These are phyloP conservation scores for Trichoderma erinaceum DNA, from an alignment of 495 filamentous ascomycete genomes.

Conservation along the genomic window DNA sequence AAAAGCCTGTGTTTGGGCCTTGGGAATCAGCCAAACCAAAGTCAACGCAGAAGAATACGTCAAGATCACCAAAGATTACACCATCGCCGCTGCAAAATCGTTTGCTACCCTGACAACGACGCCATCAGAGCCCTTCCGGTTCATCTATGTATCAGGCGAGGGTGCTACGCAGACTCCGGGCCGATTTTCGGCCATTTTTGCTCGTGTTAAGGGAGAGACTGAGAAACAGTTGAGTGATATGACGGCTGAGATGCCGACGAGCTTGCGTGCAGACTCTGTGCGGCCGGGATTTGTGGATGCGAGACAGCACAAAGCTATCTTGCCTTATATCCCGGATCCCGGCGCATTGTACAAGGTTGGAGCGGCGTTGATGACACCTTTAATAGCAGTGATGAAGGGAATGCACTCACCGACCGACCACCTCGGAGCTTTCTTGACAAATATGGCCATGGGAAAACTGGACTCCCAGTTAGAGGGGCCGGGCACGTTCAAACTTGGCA, in stretches of 20 bases:
- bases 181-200: slow-evolving; percentile 50
- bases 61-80: slow-evolving; percentile 59
- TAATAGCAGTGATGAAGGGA: slow-evolving; percentile 22
- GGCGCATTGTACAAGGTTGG: slow-evolving; percentile 12
- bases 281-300: slow-evolving; percentile 51
- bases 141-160: slow-evolving; percentile 64
- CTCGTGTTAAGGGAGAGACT: slow-evolving; percentile 55
- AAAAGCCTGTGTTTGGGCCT: slow-evolving; percentile 63
- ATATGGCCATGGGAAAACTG: slow-evolving; percentile 52
- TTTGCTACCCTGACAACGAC: slow-evolving; percentile 33
- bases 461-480: slow-evolving; percentile 38
- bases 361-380: not conserved
- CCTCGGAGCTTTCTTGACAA: slow-evolving; percentile 38
- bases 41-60: slow-evolving; percentile 59
- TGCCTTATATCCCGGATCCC: slow-evolving; percentile 36
- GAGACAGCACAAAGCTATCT: slow-evolving; percentile 41
- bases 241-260: slow-evolving; percentile 29
- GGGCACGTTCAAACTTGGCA: slow-evolving; percentile 39
- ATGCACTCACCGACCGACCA: slow-evolving; percentile 37
- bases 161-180: slow-evolving; percentile 45
- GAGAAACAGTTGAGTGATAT: slow-evolving; percentile 48
- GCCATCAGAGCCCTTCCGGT: slow-evolving; percentile 49
- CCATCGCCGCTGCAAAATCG: slow-evolving; percentile 55
- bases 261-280: slow-evolving; percentile 43
- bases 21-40: slow-evolving; percentile 52